A percentile compares a stretch with the other conserved stretches of the same genome.
Evolutionary conservation across 2,329 filamentous ascomycete genomes (phyloP).

Genomic region (Zymoseptoria crescenta): DNA sequence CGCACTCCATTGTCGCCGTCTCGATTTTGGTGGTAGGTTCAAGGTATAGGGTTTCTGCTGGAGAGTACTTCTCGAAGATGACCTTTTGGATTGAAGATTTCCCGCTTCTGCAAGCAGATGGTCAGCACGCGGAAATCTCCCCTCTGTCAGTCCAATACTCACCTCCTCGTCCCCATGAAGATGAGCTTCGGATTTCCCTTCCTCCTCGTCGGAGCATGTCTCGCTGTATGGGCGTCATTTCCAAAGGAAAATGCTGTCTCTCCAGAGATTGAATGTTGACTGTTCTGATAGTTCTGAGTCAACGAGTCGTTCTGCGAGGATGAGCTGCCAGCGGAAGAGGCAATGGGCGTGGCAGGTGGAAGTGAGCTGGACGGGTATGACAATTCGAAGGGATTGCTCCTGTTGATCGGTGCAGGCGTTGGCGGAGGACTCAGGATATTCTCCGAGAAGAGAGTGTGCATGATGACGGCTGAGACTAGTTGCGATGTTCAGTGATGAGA

Average conservation of each 20-base stretch:
- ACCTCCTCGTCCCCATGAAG: slow-evolving; percentile 94
- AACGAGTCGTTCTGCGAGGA: slow-evolving; percentile 23
- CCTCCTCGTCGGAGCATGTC: slow-evolving; percentile 15
- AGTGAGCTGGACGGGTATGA: slow-evolving; percentile 19
- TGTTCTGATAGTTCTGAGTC: slow-evolving; percentile 23
- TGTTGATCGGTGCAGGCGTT: slow-evolving; percentile 16
- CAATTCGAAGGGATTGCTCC: slow-evolving; percentile 26
- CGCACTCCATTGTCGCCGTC: slow-evolving; percentile 90
- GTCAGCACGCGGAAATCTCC: slow-evolving; percentile 6
- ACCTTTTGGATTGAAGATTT: slow-evolving; percentile 98
- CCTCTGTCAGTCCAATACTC: slow-evolving; percentile 24
- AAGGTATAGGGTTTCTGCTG: slow-evolving; percentile 89
- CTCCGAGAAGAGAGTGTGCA: slow-evolving; percentile 29
- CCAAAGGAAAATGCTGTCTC: slow-evolving; percentile 9
- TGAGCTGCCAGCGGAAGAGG: slow-evolving; percentile 21
- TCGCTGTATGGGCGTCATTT: slow-evolving; percentile 7
- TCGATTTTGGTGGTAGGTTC: slow-evolving; percentile 92
- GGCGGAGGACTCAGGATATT: slow-evolving; percentile 27
- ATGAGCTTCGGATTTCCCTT: slow-evolving; percentile 60
- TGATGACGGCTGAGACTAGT: slow-evolving; percentile 4
- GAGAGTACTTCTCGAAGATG: slow-evolving; percentile 96
- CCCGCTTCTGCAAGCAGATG: slow-evolving; percentile 60
- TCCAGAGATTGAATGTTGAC: slow-evolving; percentile 16
- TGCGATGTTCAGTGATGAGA: background rate
- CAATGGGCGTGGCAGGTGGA: slow-evolving; percentile 15